Evolutionary conservation across 2,329 filamentous ascomycete genomes (phyloP), one percentile per base, ranked within the genome.

Genomic region (Plenodomus tracheiphilus): DNA sequence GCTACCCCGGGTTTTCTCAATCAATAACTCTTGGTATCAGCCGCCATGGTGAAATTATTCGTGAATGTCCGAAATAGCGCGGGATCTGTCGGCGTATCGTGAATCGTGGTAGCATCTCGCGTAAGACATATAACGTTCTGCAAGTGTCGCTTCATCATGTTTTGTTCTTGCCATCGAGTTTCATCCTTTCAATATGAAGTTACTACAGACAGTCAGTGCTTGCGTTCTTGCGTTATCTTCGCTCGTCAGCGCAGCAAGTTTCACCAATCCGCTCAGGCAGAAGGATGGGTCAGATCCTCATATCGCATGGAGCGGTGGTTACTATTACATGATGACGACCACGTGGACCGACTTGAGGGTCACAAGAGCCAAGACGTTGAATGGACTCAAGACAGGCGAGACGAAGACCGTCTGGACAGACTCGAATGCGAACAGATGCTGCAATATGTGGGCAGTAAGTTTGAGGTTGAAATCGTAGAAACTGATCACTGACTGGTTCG

Each of bases 301-400:
- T 51, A 75, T 84, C 5, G 76, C 77, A 1, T 83, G 76, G 45
- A 73, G 73, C 0, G 77, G 75, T 10, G 81, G 80, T 0, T 83
- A 79, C 55, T 84, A 84, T 66, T 83, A 84, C 53, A 70, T 85
- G 21, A 76, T 81, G 55, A 79, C 79, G 0, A 84, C 81, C 0
- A 79, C 79, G 20, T 85, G 79, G 80, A 77, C 70, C 1, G 72
- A 84, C 51, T 70, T 85, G 11, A 72, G 81, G 53, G 75, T 85
- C n/a, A 76, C 79, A 0, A 73, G 80, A 1, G 75, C 82, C 0
- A 79, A 70, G 9, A 84, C 81, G 0, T 66, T 85, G 4, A 75
- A 78, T 25, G 81, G 80, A 0, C 65, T 85, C n/a, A 82, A 82
- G 70, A 79, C 74, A 0, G 80, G 76, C 0, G 72, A 77, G 32